phyloP scores from a whole-genome alignment of 306 rosid species.

The Gynostemma pentaphyllum region DNA sequence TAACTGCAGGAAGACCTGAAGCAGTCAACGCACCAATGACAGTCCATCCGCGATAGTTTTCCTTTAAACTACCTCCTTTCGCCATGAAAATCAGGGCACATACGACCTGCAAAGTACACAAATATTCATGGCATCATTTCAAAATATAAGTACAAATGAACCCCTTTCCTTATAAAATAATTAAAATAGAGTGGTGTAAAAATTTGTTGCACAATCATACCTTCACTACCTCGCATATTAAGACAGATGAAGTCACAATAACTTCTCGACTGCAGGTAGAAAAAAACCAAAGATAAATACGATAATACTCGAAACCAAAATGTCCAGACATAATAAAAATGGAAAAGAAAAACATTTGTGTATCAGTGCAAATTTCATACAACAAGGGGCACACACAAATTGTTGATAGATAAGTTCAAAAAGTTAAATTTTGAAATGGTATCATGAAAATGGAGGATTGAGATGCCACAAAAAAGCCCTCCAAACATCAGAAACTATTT shows the following conservation, averaged over 20 bases:
- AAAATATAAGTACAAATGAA: neutral
- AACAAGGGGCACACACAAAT: neutral
- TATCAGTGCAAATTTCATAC: neutral
- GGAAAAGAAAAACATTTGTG: neutral
- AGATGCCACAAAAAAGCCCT: neutral
- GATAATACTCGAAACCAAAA: too few species aligned
- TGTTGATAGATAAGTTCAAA: neutral
- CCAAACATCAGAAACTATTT: neutral
- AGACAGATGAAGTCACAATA: constrained; percentile 89
- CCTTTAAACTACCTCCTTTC: constrained; percentile 60
- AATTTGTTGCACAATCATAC: constrained; percentile 25
- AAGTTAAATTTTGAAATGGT: neutral
- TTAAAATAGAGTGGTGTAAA: constrained; percentile 1
- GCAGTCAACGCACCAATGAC: constrained; percentile 83
- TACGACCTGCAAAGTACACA: constrained; percentile 34
- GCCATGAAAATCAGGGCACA: constrained; percentile 77
- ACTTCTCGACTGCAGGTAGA: constrained; percentile 58
- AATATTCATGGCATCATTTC: neutral
- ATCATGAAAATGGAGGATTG: neutral
- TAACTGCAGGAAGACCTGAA: constrained; percentile 93
- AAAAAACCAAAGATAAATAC: neutral
- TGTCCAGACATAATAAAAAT: neutral
- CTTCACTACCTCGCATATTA: constrained; percentile 78
- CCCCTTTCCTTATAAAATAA: neutral
- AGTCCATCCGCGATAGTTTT: constrained; percentile 60